A percentile compares a stretch with the other conserved stretches of the same genome.
Evolutionary conservation across 108 stramenopile genomes (phyloP).

Genomic region (Epipyxis sp.): DNA sequence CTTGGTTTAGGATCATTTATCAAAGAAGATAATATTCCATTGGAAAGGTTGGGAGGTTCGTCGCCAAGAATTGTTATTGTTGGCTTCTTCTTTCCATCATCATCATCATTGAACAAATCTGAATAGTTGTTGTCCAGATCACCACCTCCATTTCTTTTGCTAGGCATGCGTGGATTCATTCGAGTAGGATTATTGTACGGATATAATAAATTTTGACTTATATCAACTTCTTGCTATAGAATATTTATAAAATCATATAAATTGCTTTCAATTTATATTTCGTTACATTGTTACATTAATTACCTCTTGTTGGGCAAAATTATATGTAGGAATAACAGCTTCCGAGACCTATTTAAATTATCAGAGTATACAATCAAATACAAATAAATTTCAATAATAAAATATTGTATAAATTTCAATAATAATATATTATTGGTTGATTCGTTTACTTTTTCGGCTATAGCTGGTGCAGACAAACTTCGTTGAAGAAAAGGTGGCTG

Average conservation of each 20-base stretch:
- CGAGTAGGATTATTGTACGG: background rate
- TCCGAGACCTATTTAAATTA: background rate
- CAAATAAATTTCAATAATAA: background rate
- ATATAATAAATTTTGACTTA: background rate
- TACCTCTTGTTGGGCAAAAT: too few relatives aligned
- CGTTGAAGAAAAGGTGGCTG: slow-evolving; percentile 3
- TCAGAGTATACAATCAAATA: background rate
- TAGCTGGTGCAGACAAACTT: slow-evolving; percentile 7
- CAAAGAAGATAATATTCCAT: too few relatives aligned
- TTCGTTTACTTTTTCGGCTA: slow-evolving; percentile 12
- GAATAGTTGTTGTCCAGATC: too few relatives aligned
- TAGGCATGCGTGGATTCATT: background rate
- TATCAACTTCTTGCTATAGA: background rate
- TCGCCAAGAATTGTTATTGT: too few relatives aligned
- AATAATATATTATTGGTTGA: background rate
- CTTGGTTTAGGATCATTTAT: too few relatives aligned
- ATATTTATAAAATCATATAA: too few relatives aligned
- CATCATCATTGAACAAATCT: too few relatives aligned
- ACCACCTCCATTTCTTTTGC: too few relatives aligned
- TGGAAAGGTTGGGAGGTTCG: too few relatives aligned
- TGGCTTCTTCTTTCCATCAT: too few relatives aligned
- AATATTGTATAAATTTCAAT: background rate
- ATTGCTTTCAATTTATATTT: too few relatives aligned
- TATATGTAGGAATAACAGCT: slow-evolving; percentile 4
- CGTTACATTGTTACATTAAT: too few relatives aligned